These are phyloP conservation scores for Tuber indicum DNA, from an alignment of 495 filamentous ascomycete species.

Conservation along the genomic window DNA sequence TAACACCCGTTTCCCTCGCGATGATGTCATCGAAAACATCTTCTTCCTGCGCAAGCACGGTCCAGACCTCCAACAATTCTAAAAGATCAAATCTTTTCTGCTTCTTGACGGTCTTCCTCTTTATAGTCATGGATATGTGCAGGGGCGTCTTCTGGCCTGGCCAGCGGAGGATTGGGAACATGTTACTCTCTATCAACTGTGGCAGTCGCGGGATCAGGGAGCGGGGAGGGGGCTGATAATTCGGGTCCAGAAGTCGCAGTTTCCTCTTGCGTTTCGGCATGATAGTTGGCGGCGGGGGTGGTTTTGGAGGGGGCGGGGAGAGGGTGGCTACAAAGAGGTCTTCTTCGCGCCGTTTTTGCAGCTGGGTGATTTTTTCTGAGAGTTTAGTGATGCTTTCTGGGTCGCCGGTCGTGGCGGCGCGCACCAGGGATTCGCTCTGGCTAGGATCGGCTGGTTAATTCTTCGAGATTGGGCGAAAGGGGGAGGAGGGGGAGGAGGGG, in stretches of 20 bases:
- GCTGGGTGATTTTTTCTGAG: slow-evolving; percentile 8
- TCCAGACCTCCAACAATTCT: slow-evolving; percentile 22
- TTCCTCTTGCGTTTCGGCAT: slow-evolving; percentile 16
- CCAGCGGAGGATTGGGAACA: slow-evolving; percentile 27
- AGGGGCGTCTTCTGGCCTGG: slow-evolving; percentile 17
- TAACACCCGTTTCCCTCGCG: slow-evolving; percentile 4
- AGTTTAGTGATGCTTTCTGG: slow-evolving; percentile 10
- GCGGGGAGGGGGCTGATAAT: slow-evolving; percentile 5
- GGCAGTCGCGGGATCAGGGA: slow-evolving; percentile 11
- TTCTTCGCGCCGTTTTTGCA: slow-evolving; percentile 13
- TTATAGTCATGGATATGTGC: slow-evolving; percentile 21
- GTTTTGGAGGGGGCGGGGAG: slow-evolving; percentile 19
- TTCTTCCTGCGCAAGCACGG: slow-evolving; percentile 28
- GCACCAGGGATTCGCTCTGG: slow-evolving; percentile 28
- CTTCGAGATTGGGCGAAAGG: not conserved
- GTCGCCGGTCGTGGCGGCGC: slow-evolving; percentile 26
- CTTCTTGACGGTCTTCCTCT: slow-evolving; percentile 26
- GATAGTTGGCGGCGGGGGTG: slow-evolving; percentile 24
- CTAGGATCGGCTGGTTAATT: not conserved
- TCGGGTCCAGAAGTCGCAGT: not conserved
- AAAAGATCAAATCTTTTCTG: slow-evolving; percentile 20
- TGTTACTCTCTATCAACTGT: slow-evolving; percentile 14
- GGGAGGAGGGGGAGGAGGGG: not conserved
- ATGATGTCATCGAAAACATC: slow-evolving; percentile 33
- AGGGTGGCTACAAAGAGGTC: slow-evolving; percentile 16